These are phyloP conservation scores for Stemphylium lycopersici DNA, from an alignment of 2,329 filamentous ascomycete species.

Conservation along the genomic window DNA sequence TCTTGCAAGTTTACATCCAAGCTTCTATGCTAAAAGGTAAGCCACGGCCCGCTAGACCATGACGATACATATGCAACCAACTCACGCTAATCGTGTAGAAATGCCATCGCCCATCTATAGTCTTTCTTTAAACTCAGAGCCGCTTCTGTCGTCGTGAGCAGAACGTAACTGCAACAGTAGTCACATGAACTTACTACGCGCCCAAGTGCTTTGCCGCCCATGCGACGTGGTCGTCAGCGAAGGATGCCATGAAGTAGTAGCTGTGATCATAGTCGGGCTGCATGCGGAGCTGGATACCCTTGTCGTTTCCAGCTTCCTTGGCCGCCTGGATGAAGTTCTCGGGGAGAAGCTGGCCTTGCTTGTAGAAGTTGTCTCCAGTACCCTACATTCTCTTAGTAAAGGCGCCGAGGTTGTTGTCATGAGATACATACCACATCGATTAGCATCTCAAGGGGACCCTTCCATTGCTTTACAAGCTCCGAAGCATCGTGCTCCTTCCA, in stretches of 20 bases:
- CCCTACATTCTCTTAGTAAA: constrained; percentile 60
- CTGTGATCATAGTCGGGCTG: constrained; percentile 95
- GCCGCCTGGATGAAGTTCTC: constrained; percentile 88
- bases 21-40: not conserved
- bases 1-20: not conserved
- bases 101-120: constrained; percentile 22
- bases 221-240: constrained; percentile 87
- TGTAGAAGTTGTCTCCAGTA: constrained; percentile 95
- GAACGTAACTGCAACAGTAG: not conserved
- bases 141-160: constrained; percentile 46
- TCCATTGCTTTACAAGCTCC: constrained; percentile 80
- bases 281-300: constrained; percentile 78
- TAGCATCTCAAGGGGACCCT: constrained; percentile 73
- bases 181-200: constrained; percentile 54
- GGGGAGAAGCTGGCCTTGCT: constrained; percentile 87
- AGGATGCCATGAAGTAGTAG: constrained; percentile 94
- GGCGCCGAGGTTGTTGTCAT: no score
- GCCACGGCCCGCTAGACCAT: not conserved
- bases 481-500: constrained; percentile 94
- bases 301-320: constrained; percentile 72
- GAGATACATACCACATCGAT: constrained; percentile 77
- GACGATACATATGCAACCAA: not conserved
- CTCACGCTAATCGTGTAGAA: not conserved
- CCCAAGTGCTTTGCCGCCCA: constrained; percentile 87
- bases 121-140: constrained; percentile 30